Evolutionary conservation across 2,329 filamentous ascomycete species (phyloP), one percentile per base, ranked within the genome.

Genomic region (Cladobotryum protrusum): DNA sequence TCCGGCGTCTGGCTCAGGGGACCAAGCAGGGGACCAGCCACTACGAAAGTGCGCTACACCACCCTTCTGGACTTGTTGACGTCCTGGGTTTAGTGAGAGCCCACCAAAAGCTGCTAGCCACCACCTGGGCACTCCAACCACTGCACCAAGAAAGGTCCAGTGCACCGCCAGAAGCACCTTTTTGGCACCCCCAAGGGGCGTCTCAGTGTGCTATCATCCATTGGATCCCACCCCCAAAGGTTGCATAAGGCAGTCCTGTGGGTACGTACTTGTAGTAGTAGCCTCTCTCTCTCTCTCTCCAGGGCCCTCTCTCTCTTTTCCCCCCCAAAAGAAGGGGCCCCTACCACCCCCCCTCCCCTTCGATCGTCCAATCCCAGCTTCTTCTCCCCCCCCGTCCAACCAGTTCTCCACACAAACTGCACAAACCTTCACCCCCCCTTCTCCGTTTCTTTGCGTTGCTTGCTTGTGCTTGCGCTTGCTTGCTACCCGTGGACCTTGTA

Each of bases 331-430:
- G 43, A 49, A 42, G 42, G 39, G 39, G 39, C 48, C 37, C 42
- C 42, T 33, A 52, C 44, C 36, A 52, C 44, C 36, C 45, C 34
- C 48, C 15, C 45, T 20, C 41, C 35, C 47, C 43, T 41, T 48
- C 51, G 37, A 53, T 49, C 48, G 48, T 47, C 50, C 44, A 54
- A 50, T 43, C 44, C 53, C 41, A 29, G 35, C 35, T 40, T 45
- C 34, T 41, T 17, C 34, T n/a, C n/a, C 24, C 17, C 24, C 42
- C 15, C 36, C 46, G 33, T 44, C 24, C 35, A n/a, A 20, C 34
- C 47, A 45, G 18, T 49, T 49, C 52, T 47, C 52, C 52, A 52
- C 49, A 52, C 32, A 19, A 29, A 29, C 34, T 39, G 33, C 24
- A 19, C 32, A 49, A 44, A 45, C 50, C 47, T 53, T 50, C 50